Percentiles rank a stretch among this genome's conserved stretches.
phyloP scores from a whole-genome alignment of 139 green algal genomes.

The Microglena sp. region DNA sequence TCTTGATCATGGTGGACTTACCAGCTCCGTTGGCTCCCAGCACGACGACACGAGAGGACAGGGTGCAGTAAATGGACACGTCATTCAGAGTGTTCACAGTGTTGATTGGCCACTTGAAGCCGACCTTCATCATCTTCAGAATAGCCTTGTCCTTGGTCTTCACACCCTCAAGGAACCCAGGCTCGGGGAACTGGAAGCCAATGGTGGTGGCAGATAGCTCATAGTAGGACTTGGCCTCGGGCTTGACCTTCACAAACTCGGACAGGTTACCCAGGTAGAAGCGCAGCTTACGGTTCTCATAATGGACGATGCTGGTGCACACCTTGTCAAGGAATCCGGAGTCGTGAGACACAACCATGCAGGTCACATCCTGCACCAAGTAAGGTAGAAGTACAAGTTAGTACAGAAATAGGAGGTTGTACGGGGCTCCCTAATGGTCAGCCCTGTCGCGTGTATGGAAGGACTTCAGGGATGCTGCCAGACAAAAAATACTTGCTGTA shows the following conservation, averaged over 20 bases:
- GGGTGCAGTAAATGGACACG: constrained; percentile 62
- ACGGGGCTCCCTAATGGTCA: no score
- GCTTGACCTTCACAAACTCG: constrained; percentile 76
- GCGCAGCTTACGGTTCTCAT: constrained; percentile 77
- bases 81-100: constrained; percentile 49
- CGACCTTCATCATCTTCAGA: constrained; percentile 74
- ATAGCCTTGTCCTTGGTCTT: constrained; percentile 93
- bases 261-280: constrained; percentile 80
- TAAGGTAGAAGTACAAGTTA: no score
- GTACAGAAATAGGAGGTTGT: no score
- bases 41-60: constrained; percentile 72
- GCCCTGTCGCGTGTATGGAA: no score
- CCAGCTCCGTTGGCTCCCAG: constrained; percentile 80
- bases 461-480: no score
- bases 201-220: constrained; percentile 42
- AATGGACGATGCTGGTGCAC: constrained; percentile 84
- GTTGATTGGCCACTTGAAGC: constrained; percentile 75
- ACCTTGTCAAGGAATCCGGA: constrained; percentile 79
- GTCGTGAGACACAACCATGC: constrained; percentile 87
- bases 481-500: no score
- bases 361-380: no score
- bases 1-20: constrained; percentile 92
- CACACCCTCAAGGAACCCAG: constrained; percentile 88
- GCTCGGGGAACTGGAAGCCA: constrained; percentile 77
- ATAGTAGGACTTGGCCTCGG: constrained; percentile 82